Conservation (phyloP, 73 alveolate species). For the Paraurostyla sp. region DNA sequence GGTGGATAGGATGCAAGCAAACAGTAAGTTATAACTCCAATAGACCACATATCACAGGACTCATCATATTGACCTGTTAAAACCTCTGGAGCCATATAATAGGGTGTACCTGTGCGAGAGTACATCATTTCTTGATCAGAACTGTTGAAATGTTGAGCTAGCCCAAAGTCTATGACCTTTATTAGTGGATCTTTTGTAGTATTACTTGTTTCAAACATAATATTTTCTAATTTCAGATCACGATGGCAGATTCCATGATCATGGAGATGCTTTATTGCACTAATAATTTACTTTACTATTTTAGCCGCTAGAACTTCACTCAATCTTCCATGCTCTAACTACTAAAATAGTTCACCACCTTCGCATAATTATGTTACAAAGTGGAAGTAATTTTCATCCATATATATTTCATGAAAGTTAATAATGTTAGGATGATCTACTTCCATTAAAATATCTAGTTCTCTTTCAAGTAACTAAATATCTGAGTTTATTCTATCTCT, state of each 20-base stretch:
- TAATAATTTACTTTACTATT: slow-evolving; percentile 51
- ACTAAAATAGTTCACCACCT: slow-evolving; percentile 76
- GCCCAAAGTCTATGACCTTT: slow-evolving; percentile 78
- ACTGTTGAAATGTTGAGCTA: slow-evolving; percentile 34
- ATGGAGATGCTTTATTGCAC: slow-evolving; percentile 71
- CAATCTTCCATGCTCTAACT: slow-evolving; percentile 39
- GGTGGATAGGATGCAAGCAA: slow-evolving; percentile 84
- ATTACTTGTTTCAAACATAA: slow-evolving; percentile 45
- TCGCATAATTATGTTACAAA: slow-evolving; percentile 76
- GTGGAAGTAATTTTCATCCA: slow-evolving; percentile 56
- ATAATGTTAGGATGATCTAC: slow-evolving; percentile 74
- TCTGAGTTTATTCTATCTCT: slow-evolving; percentile 55
- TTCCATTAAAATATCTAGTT: slow-evolving; percentile 54
- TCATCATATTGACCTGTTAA: slow-evolving; percentile 70
- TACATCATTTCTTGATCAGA: neutral
- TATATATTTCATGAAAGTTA: slow-evolving; percentile 64
- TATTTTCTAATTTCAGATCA: slow-evolving; percentile 79
- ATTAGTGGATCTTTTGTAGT: slow-evolving; percentile 47
- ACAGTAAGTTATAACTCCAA: slow-evolving; percentile 77
- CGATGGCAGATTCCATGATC: slow-evolving; percentile 76
- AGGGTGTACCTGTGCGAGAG: slow-evolving; percentile 83
- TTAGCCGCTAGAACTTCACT: slow-evolving; percentile 63
- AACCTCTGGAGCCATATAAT: slow-evolving; percentile 85
- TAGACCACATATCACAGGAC: slow-evolving; percentile 79
- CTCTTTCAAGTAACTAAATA: slow-evolving; percentile 44